phyloP scores from a whole-genome alignment of 306 rosid species.

The Vigna unguiculata region DNA sequence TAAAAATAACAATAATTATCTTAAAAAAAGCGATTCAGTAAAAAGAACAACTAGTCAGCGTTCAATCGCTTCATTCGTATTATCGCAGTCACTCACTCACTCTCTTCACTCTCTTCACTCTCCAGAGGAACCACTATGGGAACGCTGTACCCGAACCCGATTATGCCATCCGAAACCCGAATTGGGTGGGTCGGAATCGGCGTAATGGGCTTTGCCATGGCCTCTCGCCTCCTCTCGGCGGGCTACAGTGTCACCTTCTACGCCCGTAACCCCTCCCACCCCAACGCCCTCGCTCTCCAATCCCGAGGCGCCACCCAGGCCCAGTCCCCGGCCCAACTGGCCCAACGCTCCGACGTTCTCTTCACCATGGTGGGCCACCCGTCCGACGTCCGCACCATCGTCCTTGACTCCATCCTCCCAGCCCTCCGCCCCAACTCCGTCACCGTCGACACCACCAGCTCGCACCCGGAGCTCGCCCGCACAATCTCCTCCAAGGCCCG shows the following conservation, averaged over 20 bases:
- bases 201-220: slow-evolving; percentile 89
- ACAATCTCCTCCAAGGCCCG: slow-evolving; percentile 59
- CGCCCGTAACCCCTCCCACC: slow-evolving; percentile 74
- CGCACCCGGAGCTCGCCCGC: slow-evolving; percentile 76
- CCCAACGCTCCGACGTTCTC: slow-evolving; percentile 57
- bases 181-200: slow-evolving; percentile 87
- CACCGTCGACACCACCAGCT: slow-evolving; percentile 74
- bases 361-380: slow-evolving; percentile 87
- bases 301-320: slow-evolving; percentile 64
- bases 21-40: too few relatives aligned
- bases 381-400: slow-evolving; percentile 67
- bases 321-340: slow-evolving; percentile 58
- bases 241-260: slow-evolving; percentile 76
- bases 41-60: too few relatives aligned
- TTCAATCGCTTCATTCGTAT: too few relatives aligned
- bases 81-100: too few relatives aligned
- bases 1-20: too few relatives aligned
- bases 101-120: background rate
- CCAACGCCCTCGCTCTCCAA: slow-evolving; percentile 57
- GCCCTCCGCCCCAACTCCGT: slow-evolving; percentile 60
- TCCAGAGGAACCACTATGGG: background rate
- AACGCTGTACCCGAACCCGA: slow-evolving; percentile 66
- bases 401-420: slow-evolving; percentile 51
- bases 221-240: slow-evolving; percentile 74
- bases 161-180: slow-evolving; percentile 57